phyloP scores from a whole-genome alignment of 371 early-diverging fungal genomes.

The Mortierella sp. region DNA sequence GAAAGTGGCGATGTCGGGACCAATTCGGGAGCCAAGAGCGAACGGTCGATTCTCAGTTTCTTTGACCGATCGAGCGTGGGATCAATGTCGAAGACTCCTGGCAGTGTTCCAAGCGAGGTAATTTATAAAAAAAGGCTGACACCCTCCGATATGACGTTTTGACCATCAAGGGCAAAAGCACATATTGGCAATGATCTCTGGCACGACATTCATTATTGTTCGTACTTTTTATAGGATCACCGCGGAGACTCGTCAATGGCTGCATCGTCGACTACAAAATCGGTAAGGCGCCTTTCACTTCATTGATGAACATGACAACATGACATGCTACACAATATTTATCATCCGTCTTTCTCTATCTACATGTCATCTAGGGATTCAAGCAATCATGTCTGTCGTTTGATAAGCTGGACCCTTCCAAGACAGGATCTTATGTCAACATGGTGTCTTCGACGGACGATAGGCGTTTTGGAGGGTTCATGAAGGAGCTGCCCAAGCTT shows the following conservation, averaged over 20 bases:
- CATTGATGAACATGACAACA: background rate
- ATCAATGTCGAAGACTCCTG: background rate
- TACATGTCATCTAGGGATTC: constrained; percentile 13
- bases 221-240: background rate
- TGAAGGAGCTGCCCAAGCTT: constrained; percentile 45
- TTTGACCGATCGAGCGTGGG: constrained; percentile 35
- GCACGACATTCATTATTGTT: background rate
- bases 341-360: background rate
- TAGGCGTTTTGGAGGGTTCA: constrained; percentile 24
- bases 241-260: background rate
- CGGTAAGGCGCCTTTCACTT: background rate
- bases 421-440: constrained; percentile 23
- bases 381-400: constrained; percentile 53
- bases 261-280: background rate
- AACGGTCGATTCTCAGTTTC: constrained; percentile 55
- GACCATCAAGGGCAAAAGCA: background rate
- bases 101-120: constrained; percentile 5
- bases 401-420: constrained; percentile 41
- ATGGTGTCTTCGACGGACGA: constrained; percentile 27
- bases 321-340: too few species aligned
- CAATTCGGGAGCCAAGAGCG: constrained; percentile 9
- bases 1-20: background rate
- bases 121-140: background rate
- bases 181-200: background rate
- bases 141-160: background rate